Percentiles rank a stretch among this genome's conserved stretches.
Evolutionary conservation across 2,329 filamentous ascomycete genomes (phyloP).

Genomic region (Nemania diffusa): DNA sequence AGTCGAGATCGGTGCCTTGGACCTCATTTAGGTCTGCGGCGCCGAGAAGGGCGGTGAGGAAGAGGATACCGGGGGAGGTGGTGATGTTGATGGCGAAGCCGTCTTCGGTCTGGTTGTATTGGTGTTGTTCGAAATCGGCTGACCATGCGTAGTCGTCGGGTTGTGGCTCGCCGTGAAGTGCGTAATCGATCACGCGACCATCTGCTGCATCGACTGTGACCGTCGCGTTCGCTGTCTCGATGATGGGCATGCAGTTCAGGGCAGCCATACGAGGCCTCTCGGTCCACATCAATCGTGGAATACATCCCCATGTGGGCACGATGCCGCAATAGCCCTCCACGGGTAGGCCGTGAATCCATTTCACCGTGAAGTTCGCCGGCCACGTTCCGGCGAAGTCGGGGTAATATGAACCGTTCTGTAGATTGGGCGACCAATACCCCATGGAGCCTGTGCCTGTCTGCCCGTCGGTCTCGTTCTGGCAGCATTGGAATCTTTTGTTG

Average conservation of each 20-base stretch:
- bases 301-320: background rate
- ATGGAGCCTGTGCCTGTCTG: slow-evolving; percentile 24
- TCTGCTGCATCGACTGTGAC: slow-evolving; percentile 4
- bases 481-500: slow-evolving; percentile 31
- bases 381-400: slow-evolving; percentile 12
- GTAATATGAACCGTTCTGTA: slow-evolving; percentile 12
- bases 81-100: slow-evolving; percentile 9
- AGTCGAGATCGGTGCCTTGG: slow-evolving; percentile 6
- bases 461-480: slow-evolving; percentile 29
- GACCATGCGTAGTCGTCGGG: slow-evolving; percentile 5
- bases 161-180: background rate
- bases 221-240: slow-evolving; percentile 5
- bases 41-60: slow-evolving; percentile 7
- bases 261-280: slow-evolving; percentile 10
- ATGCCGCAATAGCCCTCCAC: slow-evolving; percentile 24
- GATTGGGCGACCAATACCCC: slow-evolving; percentile 37
- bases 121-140: slow-evolving; percentile 6
- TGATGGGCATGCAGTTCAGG: slow-evolving; percentile 15
- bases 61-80: slow-evolving; percentile 1
- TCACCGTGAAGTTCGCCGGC: slow-evolving; percentile 36
- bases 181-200: background rate
- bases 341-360: slow-evolving; percentile 35
- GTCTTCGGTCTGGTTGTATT: background rate
- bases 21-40: slow-evolving; percentile 7
- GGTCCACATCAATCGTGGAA: background rate